phyloP scores from a whole-genome alignment of 164 flowering plant species.

The Echeveria elegans region DNA sequence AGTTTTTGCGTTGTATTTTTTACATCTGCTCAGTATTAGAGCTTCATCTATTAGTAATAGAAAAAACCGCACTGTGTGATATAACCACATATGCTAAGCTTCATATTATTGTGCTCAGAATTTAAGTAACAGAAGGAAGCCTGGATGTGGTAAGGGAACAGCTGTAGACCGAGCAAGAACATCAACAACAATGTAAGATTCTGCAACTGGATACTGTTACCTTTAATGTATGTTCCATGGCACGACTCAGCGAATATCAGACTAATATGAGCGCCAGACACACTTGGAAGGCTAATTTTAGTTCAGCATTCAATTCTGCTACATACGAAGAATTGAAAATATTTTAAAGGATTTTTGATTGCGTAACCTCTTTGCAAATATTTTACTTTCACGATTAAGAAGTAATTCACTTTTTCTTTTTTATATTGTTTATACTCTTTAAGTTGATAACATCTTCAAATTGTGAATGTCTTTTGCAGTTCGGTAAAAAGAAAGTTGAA shows the following conservation, averaged over 20 bases:
- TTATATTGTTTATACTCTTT: not conserved
- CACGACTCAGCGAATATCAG: not conserved
- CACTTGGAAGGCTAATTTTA: too few species aligned
- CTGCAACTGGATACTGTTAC: not conserved
- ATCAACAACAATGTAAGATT: conserved; percentile 59
- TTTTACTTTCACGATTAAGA: not conserved
- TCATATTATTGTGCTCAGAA: conserved; percentile 35
- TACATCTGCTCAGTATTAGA: not conserved
- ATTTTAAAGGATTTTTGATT: not conserved
- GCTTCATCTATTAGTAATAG: not conserved
- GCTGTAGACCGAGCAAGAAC: conserved; percentile 81
- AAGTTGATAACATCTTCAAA: not conserved
- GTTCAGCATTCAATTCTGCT: too few species aligned
- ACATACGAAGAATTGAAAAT: not conserved
- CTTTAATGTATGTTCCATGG: not conserved
- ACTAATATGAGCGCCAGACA: not conserved
- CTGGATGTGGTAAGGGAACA: conserved; percentile 86
- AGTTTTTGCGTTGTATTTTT: not conserved
- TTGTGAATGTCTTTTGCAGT: conserved; percentile 31
- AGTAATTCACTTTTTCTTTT: not conserved
- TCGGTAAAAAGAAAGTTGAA: conserved; percentile 73
- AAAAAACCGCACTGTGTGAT: not conserved
- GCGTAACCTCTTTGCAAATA: not conserved
- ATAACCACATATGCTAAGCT: not conserved
- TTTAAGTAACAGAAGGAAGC: conserved; percentile 69